Evolutionary conservation across 2,329 filamentous ascomycete species (phyloP), one percentile per base, ranked within the genome.

Genomic region (Mycosphaerelloides madeirae): DNA sequence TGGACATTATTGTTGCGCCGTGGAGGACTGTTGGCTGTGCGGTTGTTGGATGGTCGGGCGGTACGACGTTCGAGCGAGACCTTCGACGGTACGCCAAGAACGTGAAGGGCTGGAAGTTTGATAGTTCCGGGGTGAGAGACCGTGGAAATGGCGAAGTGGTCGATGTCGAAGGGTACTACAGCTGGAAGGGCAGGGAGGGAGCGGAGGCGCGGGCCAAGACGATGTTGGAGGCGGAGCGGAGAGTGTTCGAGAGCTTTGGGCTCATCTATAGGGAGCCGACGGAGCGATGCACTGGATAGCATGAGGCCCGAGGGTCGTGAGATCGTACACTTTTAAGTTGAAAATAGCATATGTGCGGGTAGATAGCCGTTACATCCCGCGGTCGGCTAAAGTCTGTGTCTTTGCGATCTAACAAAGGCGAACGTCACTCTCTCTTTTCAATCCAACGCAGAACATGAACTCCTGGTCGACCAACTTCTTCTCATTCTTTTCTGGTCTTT

Each of bases 1-100:
- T 97, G 1, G 91, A 97, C 61, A 95, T 97, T 46, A 91, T 97
- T 54, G 74, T 97, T 49, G 82, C 81, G 16, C 88, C 90, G 0
- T 96, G 91, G 87, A 83, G 82, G 44, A 95, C 88, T 0, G 81
- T 86, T 0, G 91, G 93, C 0, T 96, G 89, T 56, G 91, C 90
- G 0, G 76, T 97, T 3, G 69, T 91, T 14, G 90, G 89, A 1
- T 97, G 91, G 93, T 55, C 50, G 13, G 87, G 89, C 1, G 91
- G 83, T 1, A 95, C 84, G 0, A 96, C 89, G 0, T 97, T 96
- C 55, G 81, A 96, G 70, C 75, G 91, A 18, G 93, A 97, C 64
- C 64, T 97, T 42, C 74, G 91, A 31, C 72, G 83, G 28, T 95
- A 91, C 66, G 87, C 84, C 49, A 90, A 87, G 65, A 75, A 81